Evolutionary conservation across 1,284 basidiomycete genomes (phyloP), one percentile per base, ranked within the genome.

Genomic region (Acaromyces ingoldii): DNA sequence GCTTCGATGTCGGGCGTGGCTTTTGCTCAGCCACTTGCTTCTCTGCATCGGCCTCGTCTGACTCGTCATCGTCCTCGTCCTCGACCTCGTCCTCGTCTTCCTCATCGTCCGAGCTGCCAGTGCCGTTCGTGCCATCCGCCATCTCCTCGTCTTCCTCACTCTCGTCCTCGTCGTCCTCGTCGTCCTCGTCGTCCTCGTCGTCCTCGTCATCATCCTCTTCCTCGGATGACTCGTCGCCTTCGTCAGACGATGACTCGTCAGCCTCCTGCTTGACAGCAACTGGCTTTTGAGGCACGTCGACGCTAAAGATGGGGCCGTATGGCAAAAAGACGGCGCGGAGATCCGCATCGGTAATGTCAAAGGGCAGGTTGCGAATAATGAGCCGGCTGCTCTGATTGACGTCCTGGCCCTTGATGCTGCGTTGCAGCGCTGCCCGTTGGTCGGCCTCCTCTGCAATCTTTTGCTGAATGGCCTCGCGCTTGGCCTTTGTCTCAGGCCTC

Each of bases 331-430:
- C 79, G 0, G 88, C 84, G 41, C 89, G 84, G 2, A 98, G 79
- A 72, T 97, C 92, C 62, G 89, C 84, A 65, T 89, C 85, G 0
- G 55, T 60, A 55, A 65, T 80, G 43, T 78, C 76, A 46, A 76
- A 96, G 0, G 89, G 88, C 36, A 97, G 79, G 76, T 97, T 98
- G 58, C 93, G 84, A 25, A 98, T 82, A 67, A 98, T 95, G 45
- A 97, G 81, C 30, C 92, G 82, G 61, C 85, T 90, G 0, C 85
- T 85, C 54, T 85, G 82, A 60, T 79, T 85, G 0, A 85, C 84
- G 22, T 38, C 37, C 42, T 17, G 17, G 21, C 45, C 45, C 41
- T 41, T 49, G 19, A 29, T 28, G 24, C 24, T 39, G 22, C 13
- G 21, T 11, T 11, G 13, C 37, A 38, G 22, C 37, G 37, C 37